Evolutionary conservation across 2,329 filamentous ascomycete species (phyloP).

Genomic region (Cladosporium sp.): DNA sequence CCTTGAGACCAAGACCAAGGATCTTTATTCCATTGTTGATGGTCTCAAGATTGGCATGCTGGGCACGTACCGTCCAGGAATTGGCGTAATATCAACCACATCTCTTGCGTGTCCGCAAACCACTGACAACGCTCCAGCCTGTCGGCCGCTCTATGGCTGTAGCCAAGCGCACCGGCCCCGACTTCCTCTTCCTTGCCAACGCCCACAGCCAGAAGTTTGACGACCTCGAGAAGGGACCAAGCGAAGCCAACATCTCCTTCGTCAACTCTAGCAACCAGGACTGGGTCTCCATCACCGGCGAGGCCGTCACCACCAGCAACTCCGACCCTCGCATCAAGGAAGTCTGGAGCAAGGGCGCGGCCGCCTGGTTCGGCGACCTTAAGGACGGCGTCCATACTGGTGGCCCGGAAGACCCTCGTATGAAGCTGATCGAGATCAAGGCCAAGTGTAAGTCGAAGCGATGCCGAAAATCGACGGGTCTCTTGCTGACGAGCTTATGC

Average conservation of each 20-base stretch:
- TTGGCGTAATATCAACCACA: constrained; percentile 26
- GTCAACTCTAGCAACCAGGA: constrained; percentile 42
- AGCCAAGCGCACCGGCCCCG: constrained; percentile 50
- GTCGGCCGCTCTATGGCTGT: constrained; percentile 45
- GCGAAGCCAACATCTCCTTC: constrained; percentile 40
- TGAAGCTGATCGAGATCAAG: constrained; percentile 38
- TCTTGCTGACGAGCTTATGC: constrained; percentile 10
- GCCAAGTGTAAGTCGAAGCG: constrained; percentile 24
- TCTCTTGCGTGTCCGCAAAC: not conserved
- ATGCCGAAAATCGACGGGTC: too few species aligned
- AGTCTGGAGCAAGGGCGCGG: constrained; percentile 34
- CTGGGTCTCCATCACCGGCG: constrained; percentile 43
- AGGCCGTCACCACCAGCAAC: constrained; percentile 36
- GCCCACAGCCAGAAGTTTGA: constrained; percentile 41
- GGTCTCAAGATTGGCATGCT: constrained; percentile 40
- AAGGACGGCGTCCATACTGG: constrained; percentile 45
- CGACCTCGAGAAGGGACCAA: constrained; percentile 37
- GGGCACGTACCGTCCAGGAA: constrained; percentile 36
- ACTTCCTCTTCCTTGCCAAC: constrained; percentile 48
- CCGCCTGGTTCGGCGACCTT: constrained; percentile 47
- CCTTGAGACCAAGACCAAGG: constrained; percentile 40
- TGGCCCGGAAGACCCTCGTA: constrained; percentile 41
- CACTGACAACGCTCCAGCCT: constrained; percentile 21
- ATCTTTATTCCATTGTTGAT: constrained; percentile 44
- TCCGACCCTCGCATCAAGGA: constrained; percentile 45